Percentiles rank a stretch among this genome's conserved stretches.
Conservation (phyloP, 305 asterid genomes). For the Andrographis paniculata region DNA sequence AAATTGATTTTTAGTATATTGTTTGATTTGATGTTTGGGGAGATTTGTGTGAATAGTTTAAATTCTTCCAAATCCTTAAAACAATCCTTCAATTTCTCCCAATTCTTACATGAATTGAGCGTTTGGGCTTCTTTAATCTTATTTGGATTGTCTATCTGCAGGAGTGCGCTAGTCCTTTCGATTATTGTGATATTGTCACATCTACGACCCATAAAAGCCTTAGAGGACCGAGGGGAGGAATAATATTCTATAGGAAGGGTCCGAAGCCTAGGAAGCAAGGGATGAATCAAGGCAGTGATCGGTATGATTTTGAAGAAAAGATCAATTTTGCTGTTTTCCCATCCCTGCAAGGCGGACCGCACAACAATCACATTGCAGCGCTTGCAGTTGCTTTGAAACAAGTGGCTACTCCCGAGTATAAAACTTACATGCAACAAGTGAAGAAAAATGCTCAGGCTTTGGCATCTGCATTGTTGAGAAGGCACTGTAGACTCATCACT, state of each 20-base stretch:
- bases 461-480: constrained; percentile 61
- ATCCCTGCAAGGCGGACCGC: constrained; percentile 96
- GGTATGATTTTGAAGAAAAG: constrained; percentile 92
- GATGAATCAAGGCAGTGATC: constrained; percentile 68
- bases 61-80: no score
- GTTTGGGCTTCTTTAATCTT: background rate
- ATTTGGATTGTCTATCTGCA: constrained; percentile 23
- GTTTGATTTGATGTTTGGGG: no score
- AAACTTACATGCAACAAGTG: constrained; percentile 82
- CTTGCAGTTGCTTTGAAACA: constrained; percentile 90
- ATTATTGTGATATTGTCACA: constrained; percentile 86
- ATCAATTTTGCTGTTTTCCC: constrained; percentile 94
- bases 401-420: constrained; percentile 87
- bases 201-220: constrained; percentile 97
- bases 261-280: constrained; percentile 70
- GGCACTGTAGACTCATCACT: constrained; percentile 72
- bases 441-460: constrained; percentile 88
- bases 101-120: background rate
- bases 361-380: constrained; percentile 98
- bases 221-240: constrained; percentile 94
- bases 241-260: constrained; percentile 83
- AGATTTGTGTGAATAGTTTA: no score
- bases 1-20: no score
- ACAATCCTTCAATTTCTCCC: background rate
- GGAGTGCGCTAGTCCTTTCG: constrained; percentile 88